Evolutionary conservation across 2,329 filamentous ascomycete genomes (phyloP).

Genomic region (Corniculantispora saksenae): DNA sequence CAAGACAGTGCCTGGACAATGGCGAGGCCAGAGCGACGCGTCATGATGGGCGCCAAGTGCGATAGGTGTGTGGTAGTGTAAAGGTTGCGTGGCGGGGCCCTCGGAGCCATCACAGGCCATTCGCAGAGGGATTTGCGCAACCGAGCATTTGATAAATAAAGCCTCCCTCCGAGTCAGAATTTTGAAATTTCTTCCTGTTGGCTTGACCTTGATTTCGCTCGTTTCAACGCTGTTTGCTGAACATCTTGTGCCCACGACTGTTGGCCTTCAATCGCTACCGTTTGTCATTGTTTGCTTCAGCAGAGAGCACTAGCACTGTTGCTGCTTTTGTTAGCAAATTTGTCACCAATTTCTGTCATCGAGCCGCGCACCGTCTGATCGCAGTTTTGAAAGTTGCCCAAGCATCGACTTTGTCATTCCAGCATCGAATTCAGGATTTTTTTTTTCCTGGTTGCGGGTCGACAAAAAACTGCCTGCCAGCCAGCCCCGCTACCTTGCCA

Average conservation of each 20-base stretch:
- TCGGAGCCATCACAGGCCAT: conserved; percentile 3
- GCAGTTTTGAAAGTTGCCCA: neutral
- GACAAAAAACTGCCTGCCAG: neutral
- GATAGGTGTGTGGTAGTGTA: conserved; percentile 8
- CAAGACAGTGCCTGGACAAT: neutral
- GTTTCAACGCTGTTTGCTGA: conserved; percentile 11
- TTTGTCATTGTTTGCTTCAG: neutral
- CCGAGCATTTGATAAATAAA: conserved; percentile 11
- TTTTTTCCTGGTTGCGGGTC: conserved; percentile 9
- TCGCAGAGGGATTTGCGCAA: conserved; percentile 10
- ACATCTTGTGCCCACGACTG: neutral
- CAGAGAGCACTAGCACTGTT: neutral
- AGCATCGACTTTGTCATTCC: conserved; percentile 12
- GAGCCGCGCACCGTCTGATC: conserved; percentile 7
- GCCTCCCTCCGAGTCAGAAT: conserved; percentile 4
- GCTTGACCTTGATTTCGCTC: neutral
- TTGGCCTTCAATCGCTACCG: neutral
- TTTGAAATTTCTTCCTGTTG: neutral
- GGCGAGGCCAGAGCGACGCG: conserved; percentile 11
- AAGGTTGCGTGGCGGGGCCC: conserved; percentile 18
- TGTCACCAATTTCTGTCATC: neutral
- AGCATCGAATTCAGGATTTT: conserved; percentile 9
- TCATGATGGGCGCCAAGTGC: conserved; percentile 18
- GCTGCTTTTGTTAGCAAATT: neutral
- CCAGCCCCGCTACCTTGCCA: neutral